Conservation (phyloP, 1,284 basidiomycete species). For the Mrakiaceae sp. region DNA sequence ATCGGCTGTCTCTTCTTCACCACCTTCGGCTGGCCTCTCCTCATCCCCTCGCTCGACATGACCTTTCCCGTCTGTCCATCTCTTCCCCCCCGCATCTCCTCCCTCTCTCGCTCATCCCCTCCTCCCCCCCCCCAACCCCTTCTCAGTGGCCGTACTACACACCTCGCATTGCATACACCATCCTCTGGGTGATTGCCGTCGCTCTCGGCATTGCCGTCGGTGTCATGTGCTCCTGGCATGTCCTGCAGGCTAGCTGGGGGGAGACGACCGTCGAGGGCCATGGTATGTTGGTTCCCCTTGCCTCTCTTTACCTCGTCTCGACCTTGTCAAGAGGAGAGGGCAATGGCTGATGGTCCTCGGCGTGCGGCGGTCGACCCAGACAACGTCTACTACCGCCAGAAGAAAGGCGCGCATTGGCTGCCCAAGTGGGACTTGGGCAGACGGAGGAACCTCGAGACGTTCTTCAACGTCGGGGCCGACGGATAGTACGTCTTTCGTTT, state of each 20-base stretch:
- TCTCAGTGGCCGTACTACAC: constrained; percentile 52
- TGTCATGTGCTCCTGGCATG: constrained; percentile 69
- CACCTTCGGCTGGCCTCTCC: constrained; percentile 7
- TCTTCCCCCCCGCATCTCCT: constrained; percentile 11
- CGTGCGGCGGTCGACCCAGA: constrained; percentile 37
- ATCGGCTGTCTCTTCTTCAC: constrained; percentile 6
- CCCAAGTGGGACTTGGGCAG: constrained; percentile 55
- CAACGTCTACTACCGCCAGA: constrained; percentile 61
- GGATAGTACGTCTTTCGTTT: constrained; percentile 54
- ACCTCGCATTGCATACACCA: constrained; percentile 58
- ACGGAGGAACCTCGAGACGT: constrained; percentile 60
- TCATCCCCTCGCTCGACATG: constrained; percentile 12
- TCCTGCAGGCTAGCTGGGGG: constrained; percentile 60
- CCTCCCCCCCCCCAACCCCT: constrained; percentile 17
- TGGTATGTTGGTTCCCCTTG: background rate
- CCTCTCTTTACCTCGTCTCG: no score
- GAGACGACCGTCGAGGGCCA: constrained; percentile 88
- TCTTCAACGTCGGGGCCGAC: constrained; percentile 73
- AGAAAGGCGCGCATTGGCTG: constrained; percentile 47
- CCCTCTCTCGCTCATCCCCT: background rate
- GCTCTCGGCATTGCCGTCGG: constrained; percentile 59
- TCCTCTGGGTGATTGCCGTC: constrained; percentile 38
- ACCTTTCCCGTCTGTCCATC: background rate
- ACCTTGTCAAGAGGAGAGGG: no score
- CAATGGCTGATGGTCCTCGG: no score